Conservation (phyloP, 768 basidiomycete genomes). For the Kwoniella botswanensis region DNA sequence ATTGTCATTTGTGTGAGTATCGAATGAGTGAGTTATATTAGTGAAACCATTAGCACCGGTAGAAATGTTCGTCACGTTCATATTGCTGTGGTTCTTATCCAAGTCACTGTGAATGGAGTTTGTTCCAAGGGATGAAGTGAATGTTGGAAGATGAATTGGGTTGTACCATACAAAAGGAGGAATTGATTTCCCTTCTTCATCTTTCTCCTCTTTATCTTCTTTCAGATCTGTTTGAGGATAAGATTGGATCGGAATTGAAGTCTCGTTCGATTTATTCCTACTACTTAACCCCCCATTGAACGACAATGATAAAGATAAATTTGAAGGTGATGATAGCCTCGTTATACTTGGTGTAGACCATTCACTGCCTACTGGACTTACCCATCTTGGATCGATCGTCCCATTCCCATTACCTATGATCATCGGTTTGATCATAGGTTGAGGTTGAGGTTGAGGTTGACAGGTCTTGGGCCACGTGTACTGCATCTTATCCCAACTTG, state of each 20-base stretch:
- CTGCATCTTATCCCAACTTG: conserved; percentile 7
- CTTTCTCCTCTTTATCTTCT: background rate
- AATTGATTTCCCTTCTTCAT: background rate
- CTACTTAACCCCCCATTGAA: background rate
- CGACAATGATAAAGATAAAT: background rate
- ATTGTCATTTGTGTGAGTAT: background rate
- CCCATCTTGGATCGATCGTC: conserved; percentile 31
- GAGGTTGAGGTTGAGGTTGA: background rate
- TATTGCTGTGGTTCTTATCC: background rate
- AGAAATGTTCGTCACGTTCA: background rate
- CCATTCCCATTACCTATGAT: conserved; percentile 12
- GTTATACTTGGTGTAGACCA: conserved; percentile 27
- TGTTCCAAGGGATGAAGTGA: background rate
- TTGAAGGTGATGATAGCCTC: conserved; percentile 9
- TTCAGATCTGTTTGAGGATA: background rate
- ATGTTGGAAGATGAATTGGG: background rate
- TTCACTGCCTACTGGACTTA: conserved; percentile 11
- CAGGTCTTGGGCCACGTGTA: background rate
- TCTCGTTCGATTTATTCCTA: background rate
- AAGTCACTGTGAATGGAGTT: background rate
- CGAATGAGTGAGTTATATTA: background rate
- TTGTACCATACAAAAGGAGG: background rate
- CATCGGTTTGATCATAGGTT: background rate
- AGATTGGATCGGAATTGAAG: background rate
- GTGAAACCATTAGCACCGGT: background rate